Evolutionary conservation across 768 basidiomycete species (phyloP), one percentile per base, ranked within the genome.

Genomic region (Amanita phalloides): DNA sequence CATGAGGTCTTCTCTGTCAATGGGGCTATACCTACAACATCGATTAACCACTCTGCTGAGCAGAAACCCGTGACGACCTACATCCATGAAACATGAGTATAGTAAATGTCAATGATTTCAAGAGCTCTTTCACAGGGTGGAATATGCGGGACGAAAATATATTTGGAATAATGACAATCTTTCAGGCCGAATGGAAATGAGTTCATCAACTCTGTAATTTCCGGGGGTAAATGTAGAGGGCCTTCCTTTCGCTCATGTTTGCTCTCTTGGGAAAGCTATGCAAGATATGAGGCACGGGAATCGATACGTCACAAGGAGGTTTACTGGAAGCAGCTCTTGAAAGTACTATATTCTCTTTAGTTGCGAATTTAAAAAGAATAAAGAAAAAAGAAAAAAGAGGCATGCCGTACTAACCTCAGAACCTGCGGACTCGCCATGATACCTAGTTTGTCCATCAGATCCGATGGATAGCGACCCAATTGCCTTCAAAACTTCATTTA

Each of bases 391-490:
- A 30, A 30, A 8, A 30, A 6, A 43, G 13, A 6, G 30, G 10
- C 21, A 21, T 25, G 13, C 25, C 25, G 42, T 23, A 57, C 64
- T 48, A 55, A 76, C 78, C 69, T 78, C 77, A 21, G 76, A 72
- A 14, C 71, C 66, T 21, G 76, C 70, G 4, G 72, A 71, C 53
- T 70, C 73, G 10, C 77, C 77, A 55, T 74, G 72, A 60, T 78
- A 78, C 52, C 66, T 70, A 1, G 71, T 63, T 46, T 73, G 71
- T n/a, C 76, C 78, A 48, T 77, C 68, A 5, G 64, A 46, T 36
- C 73, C 73, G 33, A 80, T 71, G 0, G 76, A 68, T 9, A 79
- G 67, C 6, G 76, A 73, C 21, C 78, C 77, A 38, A 78, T 62
- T 23, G 65, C 64, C 32, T 70, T 68, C 10, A 71, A 65, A 20